Conservation (phyloP, 1,284 basidiomycete genomes). For the Cutaneotrichosporon sp. region DNA sequence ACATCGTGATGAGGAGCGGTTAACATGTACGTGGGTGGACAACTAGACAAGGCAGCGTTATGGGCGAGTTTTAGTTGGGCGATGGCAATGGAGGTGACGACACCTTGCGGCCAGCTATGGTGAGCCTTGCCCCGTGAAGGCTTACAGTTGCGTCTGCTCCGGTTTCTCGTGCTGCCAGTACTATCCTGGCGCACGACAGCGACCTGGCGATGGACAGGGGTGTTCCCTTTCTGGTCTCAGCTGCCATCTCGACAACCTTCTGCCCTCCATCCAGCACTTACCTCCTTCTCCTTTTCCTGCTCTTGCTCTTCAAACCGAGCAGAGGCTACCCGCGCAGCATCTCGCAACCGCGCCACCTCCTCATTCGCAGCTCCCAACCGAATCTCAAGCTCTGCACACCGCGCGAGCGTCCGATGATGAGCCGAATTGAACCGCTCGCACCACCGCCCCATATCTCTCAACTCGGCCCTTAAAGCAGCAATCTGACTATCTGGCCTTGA, state of each 20-base stretch:
- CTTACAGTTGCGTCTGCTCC: background rate
- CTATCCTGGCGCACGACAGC: background rate
- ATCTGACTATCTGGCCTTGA: slow-evolving; percentile 2
- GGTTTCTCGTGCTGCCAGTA: background rate
- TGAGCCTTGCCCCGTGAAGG: background rate
- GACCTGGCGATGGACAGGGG: slow-evolving; percentile 1
- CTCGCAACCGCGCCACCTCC: slow-evolving; percentile 9
- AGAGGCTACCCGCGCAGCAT: background rate
- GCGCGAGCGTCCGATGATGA: slow-evolving; percentile 3
- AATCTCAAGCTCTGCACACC: slow-evolving; percentile 3
- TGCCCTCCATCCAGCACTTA: background rate
- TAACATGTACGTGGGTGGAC: too few relatives aligned
- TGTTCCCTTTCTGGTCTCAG: background rate
- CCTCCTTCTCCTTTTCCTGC: background rate
- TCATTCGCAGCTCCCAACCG: background rate
- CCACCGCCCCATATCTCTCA: slow-evolving; percentile 6
- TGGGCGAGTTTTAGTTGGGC: background rate
- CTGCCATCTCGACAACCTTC: background rate
- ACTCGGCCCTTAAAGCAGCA: slow-evolving; percentile 6
- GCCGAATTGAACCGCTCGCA: slow-evolving; percentile 9
- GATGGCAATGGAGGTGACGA: background rate
- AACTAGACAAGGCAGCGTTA: background rate
- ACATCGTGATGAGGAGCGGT: background rate
- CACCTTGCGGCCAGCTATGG: background rate
- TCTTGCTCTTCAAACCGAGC: background rate